A percentile compares a stretch with the other conserved stretches of the same genome.
Evolutionary conservation across 78 protist genomes (phyloP).

Genomic region (Dictyostelium capitatum): DNA sequence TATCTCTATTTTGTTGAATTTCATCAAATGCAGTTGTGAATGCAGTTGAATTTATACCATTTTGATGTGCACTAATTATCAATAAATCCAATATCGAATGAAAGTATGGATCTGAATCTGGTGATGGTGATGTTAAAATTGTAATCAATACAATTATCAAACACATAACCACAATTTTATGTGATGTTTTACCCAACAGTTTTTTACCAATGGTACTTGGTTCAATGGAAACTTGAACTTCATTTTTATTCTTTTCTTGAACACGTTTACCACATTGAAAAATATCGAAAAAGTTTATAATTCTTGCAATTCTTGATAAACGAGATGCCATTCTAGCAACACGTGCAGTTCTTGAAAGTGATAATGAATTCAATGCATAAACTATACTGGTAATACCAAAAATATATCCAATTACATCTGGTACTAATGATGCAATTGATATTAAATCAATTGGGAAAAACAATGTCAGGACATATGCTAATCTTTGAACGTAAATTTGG

Average conservation of each 20-base stretch:
- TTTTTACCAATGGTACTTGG: constrained; percentile 55
- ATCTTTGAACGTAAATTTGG: constrained; percentile 49
- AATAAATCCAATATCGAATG: constrained; percentile 14
- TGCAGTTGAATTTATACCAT: not conserved
- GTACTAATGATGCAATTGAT: constrained; percentile 60
- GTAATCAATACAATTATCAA: constrained; percentile 52
- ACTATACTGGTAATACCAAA: constrained; percentile 23
- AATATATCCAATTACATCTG: constrained; percentile 55
- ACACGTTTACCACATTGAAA: constrained; percentile 19
- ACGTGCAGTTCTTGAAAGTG: constrained; percentile 52
- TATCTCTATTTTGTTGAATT: not conserved
- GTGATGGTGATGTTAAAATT: constrained; percentile 3
- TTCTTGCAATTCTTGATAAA: constrained; percentile 19
- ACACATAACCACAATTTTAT: constrained; percentile 38
- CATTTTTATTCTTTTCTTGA: not conserved
- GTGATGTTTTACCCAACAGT: constrained; percentile 38
- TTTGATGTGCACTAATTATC: not conserved
- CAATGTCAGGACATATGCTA: constrained; percentile 57
- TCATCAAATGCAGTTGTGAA: not conserved
- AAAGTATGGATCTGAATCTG: not conserved
- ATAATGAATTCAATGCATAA: constrained; percentile 32
- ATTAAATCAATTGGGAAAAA: constrained; percentile 68
- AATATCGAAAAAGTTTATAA: constrained; percentile 48
- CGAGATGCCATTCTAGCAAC: constrained; percentile 74
- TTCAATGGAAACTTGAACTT: constrained; percentile 6